Conservation (phyloP, 306 rosid genomes). For the Canavalia ensiformis region DNA sequence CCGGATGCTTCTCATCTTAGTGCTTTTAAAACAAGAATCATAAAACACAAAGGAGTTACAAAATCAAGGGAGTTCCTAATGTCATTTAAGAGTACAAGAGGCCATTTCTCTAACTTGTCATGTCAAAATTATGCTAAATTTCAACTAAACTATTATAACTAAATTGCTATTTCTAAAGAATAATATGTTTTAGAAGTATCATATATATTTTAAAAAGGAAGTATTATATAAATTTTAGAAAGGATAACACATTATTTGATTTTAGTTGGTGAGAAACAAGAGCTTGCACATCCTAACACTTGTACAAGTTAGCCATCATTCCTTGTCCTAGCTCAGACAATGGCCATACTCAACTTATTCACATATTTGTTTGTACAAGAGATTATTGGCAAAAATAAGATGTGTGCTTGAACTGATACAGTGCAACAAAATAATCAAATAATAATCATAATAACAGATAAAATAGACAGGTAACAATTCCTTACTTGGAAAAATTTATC, state of each 20-base stretch:
- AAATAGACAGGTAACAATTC: constrained; percentile 38
- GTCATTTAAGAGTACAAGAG: constrained; percentile 7
- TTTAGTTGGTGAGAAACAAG: constrained; percentile 1
- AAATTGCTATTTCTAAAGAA: neutral
- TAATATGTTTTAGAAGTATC: constrained; percentile 19
- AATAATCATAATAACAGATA: neutral
- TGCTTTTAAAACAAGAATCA: constrained; percentile 6
- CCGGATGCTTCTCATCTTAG: neutral
- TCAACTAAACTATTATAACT: neutral
- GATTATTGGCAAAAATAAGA: constrained; percentile 9
- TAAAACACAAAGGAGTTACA: constrained; percentile 15
- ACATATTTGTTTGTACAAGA: constrained; percentile 27
- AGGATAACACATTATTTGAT: neutral
- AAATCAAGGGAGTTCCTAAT: neutral
- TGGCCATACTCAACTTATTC: neutral
- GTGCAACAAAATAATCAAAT: constrained; percentile 5
- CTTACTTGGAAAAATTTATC: constrained; percentile 92
- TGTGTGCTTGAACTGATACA: neutral
- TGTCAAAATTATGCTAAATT: neutral
- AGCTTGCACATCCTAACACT: constrained; percentile 22
- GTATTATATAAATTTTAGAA: neutral
- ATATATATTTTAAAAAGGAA: constrained; percentile 3
- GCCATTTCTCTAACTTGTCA: neutral
- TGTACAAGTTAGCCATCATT: constrained; percentile 1
- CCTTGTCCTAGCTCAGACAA: constrained; percentile 28